Evolutionary conservation across 345 rosid genomes (phyloP).

Genomic region (Corymbia maculata): DNA sequence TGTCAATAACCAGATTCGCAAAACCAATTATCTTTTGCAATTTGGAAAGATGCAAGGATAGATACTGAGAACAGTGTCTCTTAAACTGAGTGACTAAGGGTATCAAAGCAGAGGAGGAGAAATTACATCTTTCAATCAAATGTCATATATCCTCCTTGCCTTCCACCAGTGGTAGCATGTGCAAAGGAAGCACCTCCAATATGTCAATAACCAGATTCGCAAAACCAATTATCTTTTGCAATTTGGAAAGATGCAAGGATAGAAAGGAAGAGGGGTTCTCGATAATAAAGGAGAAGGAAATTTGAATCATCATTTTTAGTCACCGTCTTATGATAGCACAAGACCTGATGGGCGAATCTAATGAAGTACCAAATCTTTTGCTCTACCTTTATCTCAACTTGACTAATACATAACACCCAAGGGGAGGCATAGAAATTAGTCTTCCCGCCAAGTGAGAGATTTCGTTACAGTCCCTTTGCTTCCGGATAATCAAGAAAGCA

Average conservation of each 20-base stretch:
- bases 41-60: background rate
- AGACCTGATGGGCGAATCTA: background rate
- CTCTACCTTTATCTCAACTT: background rate
- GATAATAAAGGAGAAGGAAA: background rate
- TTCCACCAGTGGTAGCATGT: background rate
- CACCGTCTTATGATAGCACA: background rate
- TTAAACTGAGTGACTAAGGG: background rate
- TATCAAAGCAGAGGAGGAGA: background rate
- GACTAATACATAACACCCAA: background rate
- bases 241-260: background rate
- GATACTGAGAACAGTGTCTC: background rate
- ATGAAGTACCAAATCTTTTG: background rate
- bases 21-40: background rate
- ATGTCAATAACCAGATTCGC: background rate
- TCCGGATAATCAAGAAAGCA: background rate
- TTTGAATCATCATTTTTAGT: background rate
- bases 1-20: background rate
- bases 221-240: background rate
- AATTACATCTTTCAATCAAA: background rate
- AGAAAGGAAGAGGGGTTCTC: background rate
- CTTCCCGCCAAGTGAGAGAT: background rate
- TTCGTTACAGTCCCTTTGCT: background rate
- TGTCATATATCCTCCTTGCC: background rate
- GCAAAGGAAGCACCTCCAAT: background rate
- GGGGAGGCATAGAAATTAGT: background rate